Conservation (phyloP, 768 basidiomycete species). For the Termitomyces sp. region DNA sequence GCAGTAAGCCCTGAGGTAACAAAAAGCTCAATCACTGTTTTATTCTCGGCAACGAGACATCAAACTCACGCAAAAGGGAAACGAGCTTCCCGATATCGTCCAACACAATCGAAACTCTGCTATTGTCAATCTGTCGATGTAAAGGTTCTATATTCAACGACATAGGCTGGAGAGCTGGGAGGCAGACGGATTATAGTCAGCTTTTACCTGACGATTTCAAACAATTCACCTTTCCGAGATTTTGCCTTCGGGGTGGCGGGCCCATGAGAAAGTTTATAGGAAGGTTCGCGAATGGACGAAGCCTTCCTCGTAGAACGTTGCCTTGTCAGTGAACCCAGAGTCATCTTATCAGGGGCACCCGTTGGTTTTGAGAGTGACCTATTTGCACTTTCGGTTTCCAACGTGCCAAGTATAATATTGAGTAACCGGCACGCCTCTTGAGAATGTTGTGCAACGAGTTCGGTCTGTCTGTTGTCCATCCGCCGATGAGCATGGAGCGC, state of each 20-base stretch:
- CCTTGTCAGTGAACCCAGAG: constrained; percentile 3
- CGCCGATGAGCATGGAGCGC: constrained; percentile 66
- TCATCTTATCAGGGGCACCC: constrained; percentile 14
- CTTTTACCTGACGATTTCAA: background rate
- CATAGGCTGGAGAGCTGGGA: constrained; percentile 23
- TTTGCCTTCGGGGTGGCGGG: constrained; percentile 43
- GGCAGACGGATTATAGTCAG: background rate
- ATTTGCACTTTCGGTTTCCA: constrained; percentile 16
- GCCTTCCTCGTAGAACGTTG: constrained; percentile 13
- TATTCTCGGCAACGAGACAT: background rate
- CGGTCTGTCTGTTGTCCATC: constrained; percentile 35
- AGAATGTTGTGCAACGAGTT: constrained; percentile 43
- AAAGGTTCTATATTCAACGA: constrained; percentile 23
- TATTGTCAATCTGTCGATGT: constrained; percentile 19
- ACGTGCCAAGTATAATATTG: constrained; percentile 24
- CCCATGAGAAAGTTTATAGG: background rate
- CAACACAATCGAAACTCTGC: constrained; percentile 16
- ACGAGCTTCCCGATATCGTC: constrained; percentile 40
- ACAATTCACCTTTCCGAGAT: constrained; percentile 27
- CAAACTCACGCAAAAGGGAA: constrained; percentile 47
- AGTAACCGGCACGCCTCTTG: constrained; percentile 50
- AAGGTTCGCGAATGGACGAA: constrained; percentile 12
- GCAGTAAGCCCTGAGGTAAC: constrained; percentile 43
- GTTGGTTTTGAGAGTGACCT: constrained; percentile 22
- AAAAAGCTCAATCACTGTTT: background rate